These are phyloP conservation scores for Yamadazyma olivae DNA, from an alignment of 805 yeast genomes.

Conservation along the genomic window DNA sequence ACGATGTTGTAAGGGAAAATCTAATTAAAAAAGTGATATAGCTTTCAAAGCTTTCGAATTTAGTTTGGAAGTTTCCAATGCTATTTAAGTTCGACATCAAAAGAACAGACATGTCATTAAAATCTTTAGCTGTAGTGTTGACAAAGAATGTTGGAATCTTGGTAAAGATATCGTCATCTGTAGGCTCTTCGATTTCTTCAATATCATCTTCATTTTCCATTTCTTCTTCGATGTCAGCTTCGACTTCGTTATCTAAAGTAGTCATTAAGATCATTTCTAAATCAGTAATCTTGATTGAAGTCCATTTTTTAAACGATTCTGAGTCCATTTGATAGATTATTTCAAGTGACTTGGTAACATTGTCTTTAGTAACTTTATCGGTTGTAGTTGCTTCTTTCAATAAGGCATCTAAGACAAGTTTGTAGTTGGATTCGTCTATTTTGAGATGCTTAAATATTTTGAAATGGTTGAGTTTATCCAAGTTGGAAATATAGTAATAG, in stretches of 20 bases:
- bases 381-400: slow-evolving; percentile 14
- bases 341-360: slow-evolving; percentile 18
- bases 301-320: slow-evolving; percentile 16
- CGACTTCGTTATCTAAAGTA: slow-evolving; percentile 42
- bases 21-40: slow-evolving; percentile 59
- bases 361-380: slow-evolving; percentile 14
- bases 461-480: slow-evolving; percentile 18
- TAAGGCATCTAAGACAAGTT: slow-evolving; percentile 13
- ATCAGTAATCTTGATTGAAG: slow-evolving; percentile 23
- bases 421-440: slow-evolving; percentile 13
- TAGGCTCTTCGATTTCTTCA: slow-evolving; percentile 15
- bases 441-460: slow-evolving; percentile 22
- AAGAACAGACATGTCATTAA: slow-evolving; percentile 14
- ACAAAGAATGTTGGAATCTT: slow-evolving; percentile 17
- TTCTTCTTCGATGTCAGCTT: slow-evolving; percentile 31
- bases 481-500: slow-evolving; percentile 24
- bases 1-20: slow-evolving; percentile 51
- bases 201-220: slow-evolving; percentile 22
- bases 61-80: slow-evolving; percentile 10
- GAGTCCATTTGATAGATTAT: slow-evolving; percentile 14
- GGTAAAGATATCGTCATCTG: slow-evolving; percentile 13
- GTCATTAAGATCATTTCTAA: slow-evolving; percentile 63
- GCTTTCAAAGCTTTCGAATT: slow-evolving; percentile 39
- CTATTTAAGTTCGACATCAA: slow-evolving; percentile 6
- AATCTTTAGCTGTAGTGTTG: slow-evolving; percentile 34